Evolutionary conservation across 2,329 filamentous ascomycete species (phyloP).

Genomic region (Pseudopithomyces chartarum): DNA sequence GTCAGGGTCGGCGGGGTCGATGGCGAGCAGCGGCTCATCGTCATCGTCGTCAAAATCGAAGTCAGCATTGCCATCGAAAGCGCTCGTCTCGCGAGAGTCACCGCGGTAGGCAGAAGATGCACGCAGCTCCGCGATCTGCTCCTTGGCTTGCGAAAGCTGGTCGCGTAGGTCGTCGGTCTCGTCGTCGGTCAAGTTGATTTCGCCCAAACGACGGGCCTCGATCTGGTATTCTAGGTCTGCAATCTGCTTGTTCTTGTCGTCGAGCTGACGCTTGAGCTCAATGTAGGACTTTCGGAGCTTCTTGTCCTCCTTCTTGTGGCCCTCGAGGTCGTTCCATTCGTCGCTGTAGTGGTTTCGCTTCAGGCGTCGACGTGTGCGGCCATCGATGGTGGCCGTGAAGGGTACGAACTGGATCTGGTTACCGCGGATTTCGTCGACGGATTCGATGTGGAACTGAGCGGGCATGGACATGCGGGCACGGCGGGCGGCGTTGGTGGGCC

Average conservation of each 20-base stretch:
- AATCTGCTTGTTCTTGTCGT: conserved; percentile 42
- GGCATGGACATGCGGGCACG: conserved; percentile 43
- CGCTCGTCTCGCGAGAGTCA: conserved; percentile 26
- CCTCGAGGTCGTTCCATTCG: conserved; percentile 46
- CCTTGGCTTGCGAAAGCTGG: conserved; percentile 38
- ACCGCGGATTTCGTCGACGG: conserved; percentile 28
- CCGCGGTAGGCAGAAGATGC: conserved; percentile 38
- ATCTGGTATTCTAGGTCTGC: conserved; percentile 45
- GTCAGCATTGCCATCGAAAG: conserved; percentile 29
- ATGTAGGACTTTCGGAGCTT: conserved; percentile 38
- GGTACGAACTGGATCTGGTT: conserved; percentile 42
- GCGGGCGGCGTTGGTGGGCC: conserved; percentile 28
- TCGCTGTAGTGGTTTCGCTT: conserved; percentile 49
- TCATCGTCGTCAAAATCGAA: conserved; percentile 35
- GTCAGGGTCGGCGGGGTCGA: conserved; percentile 41
- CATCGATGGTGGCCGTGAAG: conserved; percentile 37
- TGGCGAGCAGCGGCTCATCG: conserved; percentile 30
- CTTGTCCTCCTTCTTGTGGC: conserved; percentile 43
- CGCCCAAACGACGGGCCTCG: conserved; percentile 41
- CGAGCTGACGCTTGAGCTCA: conserved; percentile 44
- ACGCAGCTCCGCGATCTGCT: conserved; percentile 44
- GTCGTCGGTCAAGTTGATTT: conserved; percentile 46
- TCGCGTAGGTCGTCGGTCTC: conserved; percentile 38
- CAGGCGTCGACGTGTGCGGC: conserved; percentile 44
- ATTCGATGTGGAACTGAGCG: conserved; percentile 35